These are phyloP conservation scores for Microascus cirrosus DNA, from an alignment of 2,329 filamentous ascomycete species.

Conservation along the genomic window DNA sequence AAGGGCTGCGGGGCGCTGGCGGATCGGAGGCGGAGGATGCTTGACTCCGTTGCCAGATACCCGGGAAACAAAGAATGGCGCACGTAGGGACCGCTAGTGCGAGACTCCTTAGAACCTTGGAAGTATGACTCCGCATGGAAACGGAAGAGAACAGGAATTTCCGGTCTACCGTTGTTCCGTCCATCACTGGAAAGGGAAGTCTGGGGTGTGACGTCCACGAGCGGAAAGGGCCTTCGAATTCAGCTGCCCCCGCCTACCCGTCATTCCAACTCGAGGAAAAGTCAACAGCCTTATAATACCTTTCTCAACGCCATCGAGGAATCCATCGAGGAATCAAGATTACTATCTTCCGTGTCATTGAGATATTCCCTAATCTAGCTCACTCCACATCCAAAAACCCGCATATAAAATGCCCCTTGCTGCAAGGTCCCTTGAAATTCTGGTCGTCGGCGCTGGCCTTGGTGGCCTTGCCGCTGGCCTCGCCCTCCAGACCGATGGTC, in stretches of 20 bases:
- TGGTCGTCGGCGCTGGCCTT: slow-evolving; percentile 10
- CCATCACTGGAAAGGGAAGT: too few species aligned
- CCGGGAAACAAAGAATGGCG: not conserved
- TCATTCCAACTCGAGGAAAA: too few species aligned
- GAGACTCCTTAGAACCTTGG: not conserved
- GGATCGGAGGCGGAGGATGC: not conserved
- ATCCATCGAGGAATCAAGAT: not conserved
- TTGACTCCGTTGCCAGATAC: not conserved
- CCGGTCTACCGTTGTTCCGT: not conserved
- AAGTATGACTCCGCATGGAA: not conserved
- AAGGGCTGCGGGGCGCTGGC: not conserved
- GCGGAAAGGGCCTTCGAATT: too few species aligned
- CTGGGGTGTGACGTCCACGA: too few species aligned
- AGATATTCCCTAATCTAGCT: not conserved
- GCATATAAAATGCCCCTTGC: slow-evolving; percentile 6
- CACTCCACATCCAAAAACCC: not conserved
- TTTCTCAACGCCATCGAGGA: not conserved
- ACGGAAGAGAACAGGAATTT: not conserved
- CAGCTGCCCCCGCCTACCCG: too few species aligned
- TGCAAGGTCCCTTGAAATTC: slow-evolving; percentile 7
- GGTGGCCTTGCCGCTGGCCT: slow-evolving; percentile 9
- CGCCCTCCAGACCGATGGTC: slow-evolving; percentile 10
- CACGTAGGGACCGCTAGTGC: not conserved
- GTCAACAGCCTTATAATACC: not conserved
- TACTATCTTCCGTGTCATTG: not conserved